Conservation (phyloP, 1,284 basidiomycete genomes). For the Trichosporon sp. region DNA sequence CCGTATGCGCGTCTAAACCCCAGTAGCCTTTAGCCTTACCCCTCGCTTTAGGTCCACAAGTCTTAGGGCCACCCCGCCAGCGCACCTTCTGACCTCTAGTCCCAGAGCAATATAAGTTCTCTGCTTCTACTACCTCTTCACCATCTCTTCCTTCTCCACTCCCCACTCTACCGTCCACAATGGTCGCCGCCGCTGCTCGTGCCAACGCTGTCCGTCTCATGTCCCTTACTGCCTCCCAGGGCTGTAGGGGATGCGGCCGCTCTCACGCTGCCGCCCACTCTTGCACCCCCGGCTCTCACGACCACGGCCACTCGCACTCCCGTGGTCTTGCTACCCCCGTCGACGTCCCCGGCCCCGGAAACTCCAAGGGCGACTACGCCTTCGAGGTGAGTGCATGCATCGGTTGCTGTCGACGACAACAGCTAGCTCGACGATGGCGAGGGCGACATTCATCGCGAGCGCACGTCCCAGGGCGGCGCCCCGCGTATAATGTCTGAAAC, state of each 20-base stretch:
- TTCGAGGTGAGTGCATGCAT: constrained; percentile 71
- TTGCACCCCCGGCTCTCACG: constrained; percentile 23
- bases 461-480: not conserved
- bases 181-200: constrained; percentile 45
- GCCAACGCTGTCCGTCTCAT: constrained; percentile 48
- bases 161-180: constrained; percentile 29
- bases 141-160: constrained; percentile 2
- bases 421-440: not conserved
- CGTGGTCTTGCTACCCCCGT: constrained; percentile 75
- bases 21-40: not conserved
- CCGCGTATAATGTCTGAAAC: constrained; percentile 10
- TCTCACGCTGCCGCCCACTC: constrained; percentile 39
- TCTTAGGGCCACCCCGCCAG: not conserved
- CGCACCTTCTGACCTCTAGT: not conserved
- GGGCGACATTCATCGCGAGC: constrained; percentile 7
- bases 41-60: not conserved
- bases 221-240: constrained; percentile 45
- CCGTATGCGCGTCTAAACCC: constrained; percentile 18
- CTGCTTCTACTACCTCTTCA: not conserved
- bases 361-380: constrained; percentile 82
- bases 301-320: constrained; percentile 34
- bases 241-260: constrained; percentile 52
- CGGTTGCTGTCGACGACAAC: not conserved
- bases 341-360: constrained; percentile 59
- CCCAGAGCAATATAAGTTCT: constrained; percentile 7